A percentile compares a stretch with the other conserved stretches of the same genome.
These are phyloP conservation scores for Combretum micranthum DNA, from an alignment of 345 rosid species.

Conservation along the genomic window DNA sequence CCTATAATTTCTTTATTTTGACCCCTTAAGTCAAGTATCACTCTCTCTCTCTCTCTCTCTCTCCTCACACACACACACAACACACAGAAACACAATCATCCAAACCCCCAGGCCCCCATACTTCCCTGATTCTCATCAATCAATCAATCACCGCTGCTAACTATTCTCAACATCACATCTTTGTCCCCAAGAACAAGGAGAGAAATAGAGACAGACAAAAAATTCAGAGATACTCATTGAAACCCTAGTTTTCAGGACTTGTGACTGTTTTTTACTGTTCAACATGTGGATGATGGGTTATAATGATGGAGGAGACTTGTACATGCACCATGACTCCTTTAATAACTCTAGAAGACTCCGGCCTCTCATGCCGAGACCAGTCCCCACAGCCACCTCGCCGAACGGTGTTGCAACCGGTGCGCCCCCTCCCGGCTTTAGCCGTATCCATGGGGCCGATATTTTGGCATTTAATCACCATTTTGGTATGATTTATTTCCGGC, in stretches of 20 bases:
- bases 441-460: slow-evolving; percentile 33
- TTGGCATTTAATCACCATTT: slow-evolving; percentile 58
- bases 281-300: slow-evolving; percentile 93
- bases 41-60: slow-evolving; percentile 6
- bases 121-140: slow-evolving; percentile 6
- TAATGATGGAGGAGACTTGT: slow-evolving; percentile 57
- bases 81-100: too few relatives aligned
- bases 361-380: slow-evolving; percentile 73
- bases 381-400: slow-evolving; percentile 26
- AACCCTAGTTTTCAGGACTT: not conserved
- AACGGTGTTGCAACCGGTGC: slow-evolving; percentile 6
- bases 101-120: too few relatives aligned
- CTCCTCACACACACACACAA: slow-evolving; percentile 12
- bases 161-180: slow-evolving; percentile 4
- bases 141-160: not conserved
- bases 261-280: too few relatives aligned
- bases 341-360: slow-evolving; percentile 57
- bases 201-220: not conserved
- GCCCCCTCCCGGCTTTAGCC: slow-evolving; percentile 22
- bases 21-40: not conserved
- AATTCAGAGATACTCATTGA: too few relatives aligned
- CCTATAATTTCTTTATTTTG: not conserved
- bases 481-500: slow-evolving; percentile 14
- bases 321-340: slow-evolving; percentile 44
- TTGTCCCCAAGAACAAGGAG: slow-evolving; percentile 7